Base-by-base conservation (phyloP, 2,329 filamentous ascomycete genomes). In the Aureobasidium zeae region DNA sequence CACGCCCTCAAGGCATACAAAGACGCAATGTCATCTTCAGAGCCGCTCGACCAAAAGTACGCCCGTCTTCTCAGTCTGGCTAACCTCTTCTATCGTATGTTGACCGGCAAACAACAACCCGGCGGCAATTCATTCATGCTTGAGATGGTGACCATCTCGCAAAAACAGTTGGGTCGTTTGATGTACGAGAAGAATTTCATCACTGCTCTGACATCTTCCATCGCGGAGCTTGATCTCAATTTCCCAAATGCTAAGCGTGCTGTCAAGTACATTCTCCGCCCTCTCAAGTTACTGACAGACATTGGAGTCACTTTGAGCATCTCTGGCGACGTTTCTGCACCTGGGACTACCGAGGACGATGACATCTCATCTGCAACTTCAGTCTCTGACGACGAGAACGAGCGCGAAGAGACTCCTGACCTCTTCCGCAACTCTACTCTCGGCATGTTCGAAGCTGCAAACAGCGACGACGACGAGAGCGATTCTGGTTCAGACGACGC, bases 111-210 rank as follows among this genome's bases (percentile, higher is more conserved):
- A 59, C 77, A 86, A 11, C 63, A 83, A 76, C 54, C 72, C 76
- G 51, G 66, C 64, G 48, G 58, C 37, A 41, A 38, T 15, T 31
- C 35, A 13, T 36, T 44, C 31, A 39, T 44, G 24, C 31, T 45
- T 8, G 48, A 50, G 5, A 44, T 47, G 20, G 16, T 48, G 11
- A 22, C 39, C 9, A 51, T 44, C 31, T 88, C 87, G 6, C 83
- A 88, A 50, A 80, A 83, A 54, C 87, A 94, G 57, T 75, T 98
- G 53, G 82, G 86, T 24, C 86, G 87, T 52, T 79, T 95, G 48
- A 98, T 98, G 91, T 96, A 94, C 55, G 91, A 98, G 65, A 98
- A 96, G 67, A 87, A 93, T 45, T 94, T 91, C 60, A 81, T 96
- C 49, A 77, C 84, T 17, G 83, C 89, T 35, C 67, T 98, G 47